phyloP scores from a whole-genome alignment of 2,329 filamentous ascomycete species.

The Fusarium liriodendri region DNA sequence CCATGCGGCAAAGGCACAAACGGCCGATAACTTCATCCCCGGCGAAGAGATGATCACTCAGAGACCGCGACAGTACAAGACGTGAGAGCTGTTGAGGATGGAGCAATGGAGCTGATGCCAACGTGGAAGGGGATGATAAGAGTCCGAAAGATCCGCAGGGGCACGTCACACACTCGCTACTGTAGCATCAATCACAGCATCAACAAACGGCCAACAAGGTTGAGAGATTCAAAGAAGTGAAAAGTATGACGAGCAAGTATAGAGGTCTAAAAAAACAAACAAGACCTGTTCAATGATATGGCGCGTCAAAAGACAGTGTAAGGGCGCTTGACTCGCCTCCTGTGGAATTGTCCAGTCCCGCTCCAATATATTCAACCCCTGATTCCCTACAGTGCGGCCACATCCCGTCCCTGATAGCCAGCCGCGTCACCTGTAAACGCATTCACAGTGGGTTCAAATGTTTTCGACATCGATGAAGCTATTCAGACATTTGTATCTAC shows the following conservation, averaged over 20 bases:
- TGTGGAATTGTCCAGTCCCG: not conserved
- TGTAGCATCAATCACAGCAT: not conserved
- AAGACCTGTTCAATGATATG: not conserved
- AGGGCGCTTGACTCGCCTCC: not conserved
- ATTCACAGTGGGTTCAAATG: not conserved
- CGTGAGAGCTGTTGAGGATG: not conserved
- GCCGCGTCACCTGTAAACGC: not conserved
- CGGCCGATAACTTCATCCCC: slow-evolving; percentile 12
- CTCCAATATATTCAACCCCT: not conserved
- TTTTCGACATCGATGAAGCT: not conserved
- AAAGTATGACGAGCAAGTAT: not conserved
- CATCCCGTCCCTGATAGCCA: not conserved
- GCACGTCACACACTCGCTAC: not conserved
- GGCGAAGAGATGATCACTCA: not conserved
- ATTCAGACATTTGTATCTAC: not conserved
- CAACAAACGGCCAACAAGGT: not conserved
- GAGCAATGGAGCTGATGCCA: not conserved
- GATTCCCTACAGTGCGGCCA: not conserved
- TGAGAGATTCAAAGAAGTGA: not conserved
- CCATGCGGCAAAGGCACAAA: slow-evolving; percentile 10
- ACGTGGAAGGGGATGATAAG: not conserved
- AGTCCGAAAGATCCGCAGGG: not conserved
- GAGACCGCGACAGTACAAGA: not conserved
- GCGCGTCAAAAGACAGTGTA: not conserved
- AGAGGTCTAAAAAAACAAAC: not conserved